phyloP scores from a whole-genome alignment of 805 yeast genomes.

The Candida montana region DNA sequence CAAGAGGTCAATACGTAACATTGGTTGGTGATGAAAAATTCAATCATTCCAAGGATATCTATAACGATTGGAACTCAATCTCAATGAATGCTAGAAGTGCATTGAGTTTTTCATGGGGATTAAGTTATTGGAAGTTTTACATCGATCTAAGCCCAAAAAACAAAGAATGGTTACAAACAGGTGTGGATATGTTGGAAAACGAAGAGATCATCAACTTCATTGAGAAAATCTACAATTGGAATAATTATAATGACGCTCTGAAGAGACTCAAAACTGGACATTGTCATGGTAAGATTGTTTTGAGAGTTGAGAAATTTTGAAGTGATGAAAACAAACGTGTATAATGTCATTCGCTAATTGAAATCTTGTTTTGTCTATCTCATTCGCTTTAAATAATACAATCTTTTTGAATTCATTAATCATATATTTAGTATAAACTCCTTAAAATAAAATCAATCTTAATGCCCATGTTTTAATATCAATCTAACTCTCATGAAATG shows the following conservation, averaged over 20 bases:
- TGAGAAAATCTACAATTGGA: slow-evolving; percentile 54
- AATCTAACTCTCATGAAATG: too few species aligned
- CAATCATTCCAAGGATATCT: slow-evolving; percentile 33
- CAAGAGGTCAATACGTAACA: slow-evolving; percentile 50
- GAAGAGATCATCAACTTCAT: slow-evolving; percentile 40
- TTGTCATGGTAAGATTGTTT: slow-evolving; percentile 67
- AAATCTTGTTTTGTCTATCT: too few species aligned
- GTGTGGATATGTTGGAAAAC: slow-evolving; percentile 40
- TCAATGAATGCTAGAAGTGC: slow-evolving; percentile 27
- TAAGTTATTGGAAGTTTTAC: slow-evolving; percentile 32
- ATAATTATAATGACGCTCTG: slow-evolving; percentile 49
- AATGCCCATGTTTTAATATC: too few species aligned
- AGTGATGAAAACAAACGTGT: not conserved
- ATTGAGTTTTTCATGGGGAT: slow-evolving; percentile 28
- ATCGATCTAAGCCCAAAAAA: slow-evolving; percentile 28
- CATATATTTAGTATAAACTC: not conserved
- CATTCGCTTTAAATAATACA: not conserved
- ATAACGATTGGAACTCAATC: slow-evolving; percentile 31
- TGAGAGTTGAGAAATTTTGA: slow-evolving; percentile 38
- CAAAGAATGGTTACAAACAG: slow-evolving; percentile 36
- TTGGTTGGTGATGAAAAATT: slow-evolving; percentile 57
- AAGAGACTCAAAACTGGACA: slow-evolving; percentile 44
- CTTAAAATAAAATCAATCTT: not conserved
- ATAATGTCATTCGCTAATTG: not conserved
- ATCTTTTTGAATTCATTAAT: not conserved